Evolutionary conservation across 2,329 filamentous ascomycete species (phyloP), one percentile per base, ranked within the genome.

Genomic region (Neofusicoccum cordaticola): DNA sequence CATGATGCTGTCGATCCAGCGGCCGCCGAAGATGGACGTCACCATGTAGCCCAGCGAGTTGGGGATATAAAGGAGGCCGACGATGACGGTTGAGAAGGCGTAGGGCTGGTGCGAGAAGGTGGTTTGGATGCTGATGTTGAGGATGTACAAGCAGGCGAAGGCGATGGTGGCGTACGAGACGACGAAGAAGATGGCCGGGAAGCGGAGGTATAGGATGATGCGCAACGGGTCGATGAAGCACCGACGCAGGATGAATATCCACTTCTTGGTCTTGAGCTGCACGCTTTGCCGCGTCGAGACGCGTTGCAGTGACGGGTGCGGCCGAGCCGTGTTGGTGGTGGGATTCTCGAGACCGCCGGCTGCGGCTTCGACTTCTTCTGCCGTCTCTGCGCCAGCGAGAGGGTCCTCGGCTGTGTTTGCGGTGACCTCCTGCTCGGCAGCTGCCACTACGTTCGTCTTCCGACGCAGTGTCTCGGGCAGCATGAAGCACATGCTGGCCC

Each of bases 1-100:
- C 77, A 79, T 79, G 68, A 79, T 78, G 42, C 64, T 60, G 69
- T 79, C 77, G 51, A 78, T 72, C 77, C 77, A 79, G 51, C 71
- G 69, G n/a, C 77, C 77, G 57, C 77, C 77, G 22, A 77, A 73
- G 6, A 78, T 13, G 22, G 69, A 71, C 6, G 74, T 71, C 1
- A 77, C 58, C 2, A 78, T 64, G 66, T 79, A 79, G 27, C 77
- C 77, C 1, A 75, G 65, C 4, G 71, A 73, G 63, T 71, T 72
- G 15, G 77, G 76, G 27, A 79, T 77, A 65, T 79, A 79, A 3
- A 77, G 69, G 1, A 79, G 68, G n/a, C 77, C 77, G 47, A 78
- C 62, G 17, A 77, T 74, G 63, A 76, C 64, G 13, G 75, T 77
- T 34, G 69, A 69, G 69, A 75, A 79, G 37, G 65, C 64, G 68